These are phyloP conservation scores for Microcos paniculata DNA, from an alignment of 345 rosid species.

Conservation along the genomic window DNA sequence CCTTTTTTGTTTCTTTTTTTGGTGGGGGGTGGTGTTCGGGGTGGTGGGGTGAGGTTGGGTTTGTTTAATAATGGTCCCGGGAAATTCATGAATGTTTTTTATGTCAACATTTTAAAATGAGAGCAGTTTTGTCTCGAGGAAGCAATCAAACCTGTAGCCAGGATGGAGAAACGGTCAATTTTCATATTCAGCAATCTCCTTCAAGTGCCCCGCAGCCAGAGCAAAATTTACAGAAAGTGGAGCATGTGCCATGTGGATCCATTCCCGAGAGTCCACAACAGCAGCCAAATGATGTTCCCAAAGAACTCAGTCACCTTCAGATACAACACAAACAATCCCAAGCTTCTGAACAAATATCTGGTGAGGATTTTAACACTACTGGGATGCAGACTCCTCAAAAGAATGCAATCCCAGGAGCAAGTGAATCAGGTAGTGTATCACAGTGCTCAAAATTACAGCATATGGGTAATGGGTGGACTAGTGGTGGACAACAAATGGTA, in stretches of 20 bases:
- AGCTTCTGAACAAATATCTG: constrained; percentile 43
- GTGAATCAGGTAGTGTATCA: constrained; percentile 50
- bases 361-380: constrained; percentile 48
- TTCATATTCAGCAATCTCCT: constrained; percentile 39
- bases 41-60: too few species aligned
- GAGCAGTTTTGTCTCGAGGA: constrained; percentile 39
- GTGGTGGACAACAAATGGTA: constrained; percentile 46
- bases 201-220: constrained; percentile 45
- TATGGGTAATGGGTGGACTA: constrained; percentile 57
- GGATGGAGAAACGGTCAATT: constrained; percentile 35
- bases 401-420: constrained; percentile 28
- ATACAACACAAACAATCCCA: constrained; percentile 52
- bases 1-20: neutral
- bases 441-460: constrained; percentile 56
- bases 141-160: constrained; percentile 37
- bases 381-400: constrained; percentile 51
- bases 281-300: constrained; percentile 61
- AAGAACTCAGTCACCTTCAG: constrained; percentile 30
- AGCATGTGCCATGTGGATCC: constrained; percentile 38
- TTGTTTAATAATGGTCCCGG: neutral
- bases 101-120: constrained; percentile 14
- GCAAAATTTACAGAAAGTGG: constrained; percentile 35
- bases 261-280: constrained; percentile 24
- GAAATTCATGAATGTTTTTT: neutral
- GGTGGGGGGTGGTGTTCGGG: too few species aligned